Evolutionary conservation across 768 basidiomycete species (phyloP).

Genomic region (Gloeopeniophorella convolvens): DNA sequence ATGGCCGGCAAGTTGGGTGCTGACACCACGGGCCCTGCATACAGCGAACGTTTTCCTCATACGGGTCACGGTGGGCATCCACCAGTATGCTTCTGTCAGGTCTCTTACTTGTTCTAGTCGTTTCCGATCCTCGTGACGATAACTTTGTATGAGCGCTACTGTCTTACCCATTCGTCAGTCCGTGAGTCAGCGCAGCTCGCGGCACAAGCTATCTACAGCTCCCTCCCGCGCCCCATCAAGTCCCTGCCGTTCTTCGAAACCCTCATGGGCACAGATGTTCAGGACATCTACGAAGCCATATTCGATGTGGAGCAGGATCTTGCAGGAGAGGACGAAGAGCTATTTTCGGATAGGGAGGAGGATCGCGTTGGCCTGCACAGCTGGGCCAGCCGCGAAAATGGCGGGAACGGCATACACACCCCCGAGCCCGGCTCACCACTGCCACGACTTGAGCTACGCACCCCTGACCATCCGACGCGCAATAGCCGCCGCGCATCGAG

Average conservation of each 20-base stretch:
- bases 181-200: conserved; percentile 48
- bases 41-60: conserved; percentile 81
- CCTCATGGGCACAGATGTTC: conserved; percentile 61
- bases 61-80: conserved; percentile 55
- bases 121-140: conserved; percentile 77
- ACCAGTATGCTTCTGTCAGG: background rate
- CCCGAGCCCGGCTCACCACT: background rate
- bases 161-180: conserved; percentile 43
- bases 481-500: conserved; percentile 18
- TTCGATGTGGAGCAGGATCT: conserved; percentile 58
- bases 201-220: conserved; percentile 52
- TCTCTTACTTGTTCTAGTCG: conserved; percentile 35
- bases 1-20: conserved; percentile 68
- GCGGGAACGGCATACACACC: conserved; percentile 1
- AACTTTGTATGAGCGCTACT: conserved; percentile 70
- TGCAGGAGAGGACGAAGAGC: conserved; percentile 28
- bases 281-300: conserved; percentile 69
- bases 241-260: conserved; percentile 70
- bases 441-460: background rate
- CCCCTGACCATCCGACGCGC: conserved; percentile 3
- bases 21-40: conserved; percentile 76
- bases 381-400: conserved; percentile 16
- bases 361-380: conserved; percentile 21
- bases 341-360: conserved; percentile 48
- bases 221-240: conserved; percentile 65